A percentile compares a stretch with the other conserved stretches of the same genome.
phyloP scores from a whole-genome alignment of 441 rosid species.

The Pelargonium australe region DNA sequence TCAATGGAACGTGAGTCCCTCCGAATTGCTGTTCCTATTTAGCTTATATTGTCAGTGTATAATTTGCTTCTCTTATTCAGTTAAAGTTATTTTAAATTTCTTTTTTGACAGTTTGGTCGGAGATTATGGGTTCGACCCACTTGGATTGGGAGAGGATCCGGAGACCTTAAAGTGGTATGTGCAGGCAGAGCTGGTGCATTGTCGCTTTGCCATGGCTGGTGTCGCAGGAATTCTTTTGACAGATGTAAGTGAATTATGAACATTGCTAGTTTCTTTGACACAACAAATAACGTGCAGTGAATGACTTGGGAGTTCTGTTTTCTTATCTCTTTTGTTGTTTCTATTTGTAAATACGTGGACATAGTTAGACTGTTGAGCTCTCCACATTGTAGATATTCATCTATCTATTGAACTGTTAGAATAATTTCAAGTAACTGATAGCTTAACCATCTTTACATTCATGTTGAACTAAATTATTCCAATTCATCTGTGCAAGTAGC shows the following conservation, averaged over 20 bases:
- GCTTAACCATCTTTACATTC: no score
- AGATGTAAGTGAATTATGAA: conserved; percentile 42
- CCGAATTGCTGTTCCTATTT: not conserved
- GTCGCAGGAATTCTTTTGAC: conserved; percentile 91
- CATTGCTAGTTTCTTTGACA: not conserved
- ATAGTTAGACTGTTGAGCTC: not conserved
- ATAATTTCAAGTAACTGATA: no score
- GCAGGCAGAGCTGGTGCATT: conserved; percentile 87
- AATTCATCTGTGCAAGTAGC: no score
- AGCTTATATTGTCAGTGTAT: not conserved
- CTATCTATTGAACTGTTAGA: no score
- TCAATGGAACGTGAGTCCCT: conserved; percentile 70
- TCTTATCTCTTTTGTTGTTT: not conserved
- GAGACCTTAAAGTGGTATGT: conserved; percentile 91
- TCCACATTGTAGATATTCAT: no score
- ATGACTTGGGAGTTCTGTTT: not conserved
- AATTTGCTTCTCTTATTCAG: not conserved
- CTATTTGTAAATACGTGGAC: not conserved
- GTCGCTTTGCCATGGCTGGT: conserved; percentile 94
- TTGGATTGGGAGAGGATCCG: conserved; percentile 87
- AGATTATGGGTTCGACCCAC: conserved; percentile 88
- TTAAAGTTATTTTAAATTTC: not conserved
- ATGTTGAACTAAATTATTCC: no score
- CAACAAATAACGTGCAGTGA: not conserved
- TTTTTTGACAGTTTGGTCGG: conserved; percentile 51